Evolutionary conservation across 2,329 filamentous ascomycete genomes (phyloP), one percentile per base, ranked within the genome.

Genomic region (Fusarium sp.): DNA sequence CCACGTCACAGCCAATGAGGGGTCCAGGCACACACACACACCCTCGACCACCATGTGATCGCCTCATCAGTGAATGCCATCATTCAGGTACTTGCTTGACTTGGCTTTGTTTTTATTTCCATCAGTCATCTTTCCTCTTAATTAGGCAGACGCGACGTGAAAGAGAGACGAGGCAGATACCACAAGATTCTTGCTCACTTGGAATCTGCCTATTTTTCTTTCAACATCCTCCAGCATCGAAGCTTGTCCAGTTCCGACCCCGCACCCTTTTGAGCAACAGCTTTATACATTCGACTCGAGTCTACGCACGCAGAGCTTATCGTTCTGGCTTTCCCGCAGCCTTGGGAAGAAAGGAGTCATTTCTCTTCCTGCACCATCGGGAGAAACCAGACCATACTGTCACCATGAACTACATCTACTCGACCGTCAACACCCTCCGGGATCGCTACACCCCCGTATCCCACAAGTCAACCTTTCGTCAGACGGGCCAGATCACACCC

Each of bases 401-500:
- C 71, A 78, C 66, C 57, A 96, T 97, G 92, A 95, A 96, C 76
- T 89, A 93, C 80, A 85, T 97, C 72, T 92, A 96, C 78, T 96
- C 93, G 52, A 94, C 92, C 47, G 88, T 97, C 75, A 95, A 96
- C 77, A 92, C 89, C 69, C 88, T 97, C 73, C 91, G 94, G 70
- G 95, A 98, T 79, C 89, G 89, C 70, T 94, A 96, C 77, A 92
- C 94, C 11, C 93, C 93, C 36, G 89, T 97, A 71, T 88, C 87
- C 57, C 89, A 96, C 76, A 96, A 88, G 48, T 98, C 94, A 4
- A 98, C 92, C 65, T 99, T 99, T 79, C 91, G 94, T 70, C 85
- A 87, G 70, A 97, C 93, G 5, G 95, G 95, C 66, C 91, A 98
- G 80, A 95, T 99, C 78, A 98, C 94, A 0, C 94, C 94, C 15